Base-by-base conservation (phyloP, 2,329 filamentous ascomycete species). In the Cladosporium velox region DNA sequence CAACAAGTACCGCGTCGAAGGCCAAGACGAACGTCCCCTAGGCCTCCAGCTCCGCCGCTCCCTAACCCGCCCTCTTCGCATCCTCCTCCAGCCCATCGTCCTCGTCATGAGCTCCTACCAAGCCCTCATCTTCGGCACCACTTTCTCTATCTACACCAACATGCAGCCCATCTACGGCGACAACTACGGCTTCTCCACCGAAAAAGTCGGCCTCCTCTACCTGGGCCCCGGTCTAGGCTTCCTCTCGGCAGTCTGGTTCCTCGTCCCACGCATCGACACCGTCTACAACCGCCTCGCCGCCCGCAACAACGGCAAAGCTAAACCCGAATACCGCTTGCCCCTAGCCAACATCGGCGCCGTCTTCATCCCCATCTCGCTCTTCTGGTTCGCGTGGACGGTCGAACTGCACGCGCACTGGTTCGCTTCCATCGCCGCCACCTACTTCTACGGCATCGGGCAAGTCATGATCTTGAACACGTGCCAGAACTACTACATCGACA, bases 401-500 rank as follows among this genome's bases (percentile, higher is more conserved):
- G 72, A 82, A 59, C 74, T 71, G 21, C 75, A 79, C 34, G 72
- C 70, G 3, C 80, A 79, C 62, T 83, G 81, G 81, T 70, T 76
- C 34, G 77, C 76, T 1, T 75, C 78, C 5, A 79, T 82, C 38
- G 71, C 77, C 0, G 73, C 77, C 2, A 83, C 80, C 0, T 82
- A 79, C 69, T 82, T 81, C 72, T 84, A 84, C 68, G 83, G 83
- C 14, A 77, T 85, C 21, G 83, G 84, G 2, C 83, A 85, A 65
- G 82, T 86, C 12, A 80, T 83, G 69, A 84, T 85, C 34, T 74
- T 85, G 64, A 85, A 85, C 65, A 78, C 78, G 14, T 82, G 83
- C 18, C 83, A 86, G 63, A 86, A 86, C 62, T 85, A 85, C 72
- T 85, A 84, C 70, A 84, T 85, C 57, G 83, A 85, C 70, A 78